Evolutionary conservation across 1,284 basidiomycete genomes (phyloP), one percentile per base, ranked within the genome.

Genomic region (Calocybe gambosa): DNA sequence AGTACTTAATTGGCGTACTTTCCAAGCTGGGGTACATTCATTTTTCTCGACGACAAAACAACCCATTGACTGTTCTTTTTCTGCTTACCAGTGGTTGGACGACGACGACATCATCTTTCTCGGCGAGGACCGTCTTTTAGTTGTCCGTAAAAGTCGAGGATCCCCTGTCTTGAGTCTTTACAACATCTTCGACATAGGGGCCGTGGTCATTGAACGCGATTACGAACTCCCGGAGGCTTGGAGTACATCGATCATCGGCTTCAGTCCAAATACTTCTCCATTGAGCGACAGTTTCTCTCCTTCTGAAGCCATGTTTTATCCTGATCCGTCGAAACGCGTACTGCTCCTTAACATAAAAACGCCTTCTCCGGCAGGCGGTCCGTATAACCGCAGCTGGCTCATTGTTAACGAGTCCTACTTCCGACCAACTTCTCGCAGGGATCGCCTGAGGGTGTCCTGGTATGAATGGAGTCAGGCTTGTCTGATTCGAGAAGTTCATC

Each of bases 221-320:
- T 74, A 72, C 51, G 70, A 75, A 51, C 65, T 77, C 20, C 74
- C 74, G 0, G 63, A 61, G 19, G 59, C 60, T 37, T 77, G 73
- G 73, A 56, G 54, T 29, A 59, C 60, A 44, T 65, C 62, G 21
- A 54, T 53, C n/a, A 62, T 75, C 50, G 64, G 60, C 20, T 71
- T 75, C 47, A 57, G 58, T 33, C 62, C 63, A 1, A 75, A 75
- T 50, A 58, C 56, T 10, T 64, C 69, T 21, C 63, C 69, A 10
- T 58, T 58, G 45, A 58, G 53, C 36, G 69, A 71, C 25, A 50
- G 58, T 20, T 53, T 56, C 1, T 47, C 62, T 13, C 57, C 63
- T 16, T 53, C 66, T 13, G 62, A 59, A 36, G 66, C 72, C 2
- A 55, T 75, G 21, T 75, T 77, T 55, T 73, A 69, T 50, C 59